phyloP scores from a whole-genome alignment of 2,329 filamentous ascomycete species.

The Claviceps paspali region DNA sequence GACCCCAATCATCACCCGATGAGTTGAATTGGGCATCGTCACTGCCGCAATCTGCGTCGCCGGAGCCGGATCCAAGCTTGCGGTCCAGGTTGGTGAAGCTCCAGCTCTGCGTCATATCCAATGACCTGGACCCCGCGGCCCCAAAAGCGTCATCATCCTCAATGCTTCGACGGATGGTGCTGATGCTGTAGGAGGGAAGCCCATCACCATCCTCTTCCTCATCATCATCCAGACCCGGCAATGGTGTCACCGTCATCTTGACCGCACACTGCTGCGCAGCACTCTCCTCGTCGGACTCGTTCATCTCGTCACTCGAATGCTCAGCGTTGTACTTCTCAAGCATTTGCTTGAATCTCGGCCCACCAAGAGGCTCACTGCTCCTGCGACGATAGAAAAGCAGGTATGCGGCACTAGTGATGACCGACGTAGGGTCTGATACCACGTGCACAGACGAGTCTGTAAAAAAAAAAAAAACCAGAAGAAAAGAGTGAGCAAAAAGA shows the following conservation, averaged over 20 bases:
- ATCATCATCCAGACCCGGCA: constrained; percentile 14
- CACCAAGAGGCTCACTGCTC: constrained; percentile 62
- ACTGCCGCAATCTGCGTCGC: constrained; percentile 23
- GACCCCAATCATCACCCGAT: constrained; percentile 20
- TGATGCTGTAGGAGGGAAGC: constrained; percentile 18
- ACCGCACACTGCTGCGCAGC: constrained; percentile 27
- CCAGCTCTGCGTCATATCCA: constrained; percentile 27
- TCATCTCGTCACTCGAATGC: constrained; percentile 25
- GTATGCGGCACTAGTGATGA: constrained; percentile 70
- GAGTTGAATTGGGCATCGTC: constrained; percentile 29
- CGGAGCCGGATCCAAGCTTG: constrained; percentile 17
- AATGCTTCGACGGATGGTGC: constrained; percentile 25
- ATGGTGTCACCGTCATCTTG: constrained; percentile 19
- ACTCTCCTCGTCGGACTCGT: constrained; percentile 58
- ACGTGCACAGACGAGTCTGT: constrained; percentile 60
- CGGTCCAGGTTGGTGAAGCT: constrained; percentile 26
- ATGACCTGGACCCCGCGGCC: constrained; percentile 14
- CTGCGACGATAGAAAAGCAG: constrained; percentile 90
- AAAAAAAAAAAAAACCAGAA: neutral
- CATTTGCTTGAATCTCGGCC: constrained; percentile 56
- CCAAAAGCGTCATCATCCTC: constrained; percentile 27
- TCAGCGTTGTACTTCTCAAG: constrained; percentile 46
- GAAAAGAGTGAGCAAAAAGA: no score
- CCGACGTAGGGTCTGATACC: constrained; percentile 40
- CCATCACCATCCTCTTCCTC: constrained; percentile 17